These are phyloP conservation scores for Sclerotinia glacialis DNA, from an alignment of 2,329 filamentous ascomycete genomes.

Conservation along the genomic window DNA sequence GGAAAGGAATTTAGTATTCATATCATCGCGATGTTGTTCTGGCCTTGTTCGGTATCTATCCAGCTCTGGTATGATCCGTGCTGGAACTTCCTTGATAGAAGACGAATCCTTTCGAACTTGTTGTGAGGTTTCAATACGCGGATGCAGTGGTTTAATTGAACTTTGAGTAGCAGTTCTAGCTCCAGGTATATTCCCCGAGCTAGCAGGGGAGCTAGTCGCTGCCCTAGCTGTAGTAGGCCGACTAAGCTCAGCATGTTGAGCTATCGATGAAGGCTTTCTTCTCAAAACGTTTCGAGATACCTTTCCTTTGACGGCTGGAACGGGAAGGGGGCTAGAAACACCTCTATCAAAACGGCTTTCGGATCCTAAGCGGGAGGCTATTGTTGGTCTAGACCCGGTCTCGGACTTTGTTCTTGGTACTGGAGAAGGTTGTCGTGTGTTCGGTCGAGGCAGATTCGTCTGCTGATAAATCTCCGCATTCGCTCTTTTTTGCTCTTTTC, in stretches of 20 bases:
- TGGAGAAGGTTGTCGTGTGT: constrained; percentile 29
- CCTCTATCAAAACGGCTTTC: constrained; percentile 27
- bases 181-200: constrained; percentile 26
- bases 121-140: constrained; percentile 37
- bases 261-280: constrained; percentile 50
- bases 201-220: constrained; percentile 29
- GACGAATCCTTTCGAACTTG: constrained; percentile 33
- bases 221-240: constrained; percentile 31
- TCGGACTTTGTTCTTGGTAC: constrained; percentile 27
- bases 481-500: constrained; percentile 28
- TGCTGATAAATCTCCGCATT: constrained; percentile 26
- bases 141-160: background rate
- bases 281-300: constrained; percentile 47
- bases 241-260: constrained; percentile 40
- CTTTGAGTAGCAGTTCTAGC: constrained; percentile 16
- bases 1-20: constrained; percentile 40
- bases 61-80: constrained; percentile 54
- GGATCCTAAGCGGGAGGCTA: constrained; percentile 33
- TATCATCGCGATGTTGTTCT: constrained; percentile 38
- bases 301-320: constrained; percentile 33
- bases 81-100: constrained; percentile 25
- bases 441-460: constrained; percentile 31
- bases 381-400: constrained; percentile 24
- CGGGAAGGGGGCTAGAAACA: background rate
- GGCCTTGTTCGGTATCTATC: constrained; percentile 56